Base-by-base conservation (phyloP, 2,329 filamentous ascomycete genomes). In the Dendryphion nanum region DNA sequence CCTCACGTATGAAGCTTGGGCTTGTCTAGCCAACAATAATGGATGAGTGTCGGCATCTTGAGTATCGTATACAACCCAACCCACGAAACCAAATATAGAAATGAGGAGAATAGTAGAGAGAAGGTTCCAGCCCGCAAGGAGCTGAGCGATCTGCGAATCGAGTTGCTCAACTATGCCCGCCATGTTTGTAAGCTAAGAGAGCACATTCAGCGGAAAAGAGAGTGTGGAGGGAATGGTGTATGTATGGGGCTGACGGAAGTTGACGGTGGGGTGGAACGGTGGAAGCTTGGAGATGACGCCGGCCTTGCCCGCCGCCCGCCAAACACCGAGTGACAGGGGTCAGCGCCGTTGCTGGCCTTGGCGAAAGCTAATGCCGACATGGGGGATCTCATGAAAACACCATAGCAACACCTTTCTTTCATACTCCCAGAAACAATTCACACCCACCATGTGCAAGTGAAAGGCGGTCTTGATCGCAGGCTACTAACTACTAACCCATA, bases 11-110 rank as follows among this genome's bases (percentile, higher is more conserved):
- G 88, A 86, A 35, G 85, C 77, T 47, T 83, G 76, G 3, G 89
- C 81, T 73, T 97, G 93, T 37, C 91, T 81, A 38, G 87, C 86
- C 18, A 98, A 82, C 33, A 97, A 78, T 66, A 95, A 83, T 21
- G 93, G 91, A 66, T 97, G 93, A 4, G 86, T 85, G 70, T 98
- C 93, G 5, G 93, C 86, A 37, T 96, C 91, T 43, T 81, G 78
- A 35, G 79, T 77, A 44, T 81, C 81, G 55, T 86, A 72, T 48
- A 94, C 69, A 30, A 83, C 78, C 66, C 87, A 89, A 40, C 82
- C 76, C 40, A 91, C 67, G 55, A 89, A 77, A 38, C 76, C 72
- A 44, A 83, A 71, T 30, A 96, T 73, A 43, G 79, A 59, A 17
- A 83, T 78, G 31, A 81, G 76, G 47, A 98, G 75, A 29, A 81